Base-by-base conservation (phyloP, 2,329 filamentous ascomycete species). In the Fusarium sp. region DNA sequence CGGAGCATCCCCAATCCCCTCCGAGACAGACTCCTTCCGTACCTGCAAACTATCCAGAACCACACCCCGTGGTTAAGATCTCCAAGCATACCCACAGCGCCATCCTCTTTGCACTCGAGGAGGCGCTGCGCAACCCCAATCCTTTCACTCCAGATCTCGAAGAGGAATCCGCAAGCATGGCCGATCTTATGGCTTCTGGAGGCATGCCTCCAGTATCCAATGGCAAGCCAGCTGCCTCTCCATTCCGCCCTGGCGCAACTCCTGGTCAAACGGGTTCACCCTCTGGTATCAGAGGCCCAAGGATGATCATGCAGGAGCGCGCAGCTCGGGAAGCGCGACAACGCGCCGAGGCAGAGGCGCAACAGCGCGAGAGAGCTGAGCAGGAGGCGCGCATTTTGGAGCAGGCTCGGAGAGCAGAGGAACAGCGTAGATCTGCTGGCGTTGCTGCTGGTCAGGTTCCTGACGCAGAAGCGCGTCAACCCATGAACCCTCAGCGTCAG, bases 121-220 rank as follows among this genome's bases (percentile, higher is more conserved):
- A 97, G 85, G 94, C 94, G 42, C 88, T 98, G 75, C 92, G 95
- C 75, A 89, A 92, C 52, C 95, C 96, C 5, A 89, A 94, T 75
- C 86, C 90, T 54, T 97, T 98, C 83, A 97, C 95, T 13, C 88
- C 93, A 30, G 95, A 97, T 82, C 85, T 92, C 76, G 88, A 92
- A 69, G 96, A 99, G 87, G 94, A 97, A 86, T 93, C 94, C 88
- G 94, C 95, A 76, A 90, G 90, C 79, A 98, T 99, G 95, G 93
- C 95, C 77, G 95, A 97, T 82, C 87, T 97, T 77, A 82, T 86
- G 71, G 81, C 82, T 67, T 87, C 90, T 79, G 89, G 90, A 80
- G 86, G 86, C 78, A 85, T 86, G 73, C 85, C 87, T 77, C 83
- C 85, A 75, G 82, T 85, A 73, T 86, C 88, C 73, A 88, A 89